Base-by-base conservation (phyloP, 805 yeast species). In the Saccharomycopsis babjevae region DNA sequence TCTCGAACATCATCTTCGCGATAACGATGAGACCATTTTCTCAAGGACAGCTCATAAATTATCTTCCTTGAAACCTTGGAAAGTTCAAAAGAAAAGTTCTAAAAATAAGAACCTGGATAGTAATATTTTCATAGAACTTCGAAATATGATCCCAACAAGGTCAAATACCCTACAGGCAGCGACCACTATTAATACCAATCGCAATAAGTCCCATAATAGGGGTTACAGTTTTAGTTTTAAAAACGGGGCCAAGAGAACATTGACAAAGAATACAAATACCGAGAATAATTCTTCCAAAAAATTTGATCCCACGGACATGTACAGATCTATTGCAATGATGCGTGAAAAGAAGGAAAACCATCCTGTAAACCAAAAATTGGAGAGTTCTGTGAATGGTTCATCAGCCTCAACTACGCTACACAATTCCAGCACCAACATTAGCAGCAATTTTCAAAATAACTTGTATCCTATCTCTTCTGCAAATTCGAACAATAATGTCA, bases 291-390 rank as follows among this genome's bases (percentile, higher is more conserved):
- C 84, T 25, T 46, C 52, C 5, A 46, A 46, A 25, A 46, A 22
- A 32, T 75, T 88, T 13, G 85, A 86, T 39, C 96, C 97, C 1
- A 82, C 86, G 57, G 97, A 92, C 68, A 85, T 91, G 83, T 86
- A 78, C 70, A 78, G 86, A 75, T 90, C 97, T 3, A 86, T 91
- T 66, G 84, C 90, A 50, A 84, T 91, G 85, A 75, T 92, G 74
- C 86, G 86, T 66, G 78, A 79, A 59, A 76, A 78, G 50, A 78
- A 78, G 60, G 74, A 73, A n/a, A 67, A 68, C 32, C 59, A 50
- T 34, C 20, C 57, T n/a, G 15, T 18, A 10, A 46, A 2, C 15
- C 52, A 46, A 46, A 46, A 28, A 18, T 36, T 56, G 58, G 55
- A 34, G 4, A 46, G 32, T 46, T 22, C 18, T 4, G 3, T 22